Evolutionary conservation across 768 basidiomycete species (phyloP).

Genomic region (Russula brevipes): DNA sequence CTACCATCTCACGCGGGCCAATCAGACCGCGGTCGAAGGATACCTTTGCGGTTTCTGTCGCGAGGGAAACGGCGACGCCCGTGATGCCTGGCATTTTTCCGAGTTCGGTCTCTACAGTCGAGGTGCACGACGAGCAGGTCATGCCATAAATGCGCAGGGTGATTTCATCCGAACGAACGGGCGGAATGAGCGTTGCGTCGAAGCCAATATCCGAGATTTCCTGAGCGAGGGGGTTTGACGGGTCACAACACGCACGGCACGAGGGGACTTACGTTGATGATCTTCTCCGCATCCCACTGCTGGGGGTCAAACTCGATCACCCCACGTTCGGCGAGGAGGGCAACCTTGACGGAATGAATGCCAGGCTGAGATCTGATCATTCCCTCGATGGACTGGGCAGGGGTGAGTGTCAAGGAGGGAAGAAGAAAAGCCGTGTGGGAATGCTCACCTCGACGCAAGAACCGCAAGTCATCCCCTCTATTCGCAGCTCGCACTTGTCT

Average conservation of each 20-base stretch:
- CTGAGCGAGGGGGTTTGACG: conserved; percentile 45
- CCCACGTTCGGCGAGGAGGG: conserved; percentile 91
- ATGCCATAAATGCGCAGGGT: conserved; percentile 84
- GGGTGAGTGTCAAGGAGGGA: not conserved
- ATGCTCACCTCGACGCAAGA: conserved; percentile 76
- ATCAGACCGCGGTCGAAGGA: conserved; percentile 68
- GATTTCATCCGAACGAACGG: conserved; percentile 57
- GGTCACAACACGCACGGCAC: conserved; percentile 36
- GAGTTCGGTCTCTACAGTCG: conserved; percentile 68
- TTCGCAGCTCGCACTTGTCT: conserved; percentile 69
- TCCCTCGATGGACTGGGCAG: conserved; percentile 71
- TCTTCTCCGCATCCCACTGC: conserved; percentile 75
- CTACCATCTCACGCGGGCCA: conserved; percentile 83
- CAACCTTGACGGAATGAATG: conserved; percentile 90
- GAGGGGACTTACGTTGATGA: conserved; percentile 59
- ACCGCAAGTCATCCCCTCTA: conserved; percentile 90
- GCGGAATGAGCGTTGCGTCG: conserved; percentile 74
- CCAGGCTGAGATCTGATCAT: conserved; percentile 80
- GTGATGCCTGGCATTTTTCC: conserved; percentile 35
- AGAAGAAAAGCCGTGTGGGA: not conserved
- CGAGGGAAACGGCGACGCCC: conserved; percentile 75
- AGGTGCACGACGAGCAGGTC: conserved; percentile 82
- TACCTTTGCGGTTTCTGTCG: conserved; percentile 70
- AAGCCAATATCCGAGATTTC: conserved; percentile 94
- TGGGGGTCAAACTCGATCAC: conserved; percentile 83